Evolutionary conservation across 1,284 basidiomycete species (phyloP).

Genomic region (Trichosporon sp.): DNA sequence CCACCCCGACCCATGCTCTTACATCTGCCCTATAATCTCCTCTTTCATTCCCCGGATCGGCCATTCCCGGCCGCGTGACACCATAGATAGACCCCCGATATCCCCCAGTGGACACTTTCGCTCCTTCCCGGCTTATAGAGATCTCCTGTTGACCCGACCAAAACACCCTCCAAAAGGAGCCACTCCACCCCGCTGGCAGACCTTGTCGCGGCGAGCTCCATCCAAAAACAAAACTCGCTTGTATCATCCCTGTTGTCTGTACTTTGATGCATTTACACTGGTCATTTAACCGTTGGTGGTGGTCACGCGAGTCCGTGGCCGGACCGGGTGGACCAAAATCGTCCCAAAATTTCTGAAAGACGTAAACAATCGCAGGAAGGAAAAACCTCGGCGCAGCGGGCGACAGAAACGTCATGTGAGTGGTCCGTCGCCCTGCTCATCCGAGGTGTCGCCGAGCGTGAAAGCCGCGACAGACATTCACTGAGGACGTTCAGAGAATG

Average conservation of each 20-base stretch:
- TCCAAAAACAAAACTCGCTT: conserved; percentile 12
- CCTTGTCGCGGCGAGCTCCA: neutral
- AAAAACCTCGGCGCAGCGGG: neutral
- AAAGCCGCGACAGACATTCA: no score
- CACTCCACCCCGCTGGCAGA: neutral
- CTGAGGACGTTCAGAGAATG: no score
- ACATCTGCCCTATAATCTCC: neutral
- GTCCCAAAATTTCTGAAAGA: neutral
- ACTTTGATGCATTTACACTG: conserved; percentile 19
- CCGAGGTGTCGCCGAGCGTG: conserved; percentile 5
- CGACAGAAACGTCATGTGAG: neutral
- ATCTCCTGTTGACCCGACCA: neutral
- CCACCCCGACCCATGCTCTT: neutral
- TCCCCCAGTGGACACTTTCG: neutral
- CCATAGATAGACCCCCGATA: neutral
- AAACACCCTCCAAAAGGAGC: conserved; percentile 12
- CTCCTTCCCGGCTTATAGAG: conserved; percentile 9
- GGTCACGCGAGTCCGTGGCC: neutral
- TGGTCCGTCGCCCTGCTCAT: neutral
- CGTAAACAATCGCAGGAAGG: neutral
- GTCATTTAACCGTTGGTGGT: neutral
- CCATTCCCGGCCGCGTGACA: neutral
- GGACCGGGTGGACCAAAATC: neutral
- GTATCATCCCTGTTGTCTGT: conserved; percentile 20
- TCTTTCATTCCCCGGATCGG: neutral